Conservation (phyloP, 352 stramenopile genomes). For the Plasmopara viticola region DNA sequence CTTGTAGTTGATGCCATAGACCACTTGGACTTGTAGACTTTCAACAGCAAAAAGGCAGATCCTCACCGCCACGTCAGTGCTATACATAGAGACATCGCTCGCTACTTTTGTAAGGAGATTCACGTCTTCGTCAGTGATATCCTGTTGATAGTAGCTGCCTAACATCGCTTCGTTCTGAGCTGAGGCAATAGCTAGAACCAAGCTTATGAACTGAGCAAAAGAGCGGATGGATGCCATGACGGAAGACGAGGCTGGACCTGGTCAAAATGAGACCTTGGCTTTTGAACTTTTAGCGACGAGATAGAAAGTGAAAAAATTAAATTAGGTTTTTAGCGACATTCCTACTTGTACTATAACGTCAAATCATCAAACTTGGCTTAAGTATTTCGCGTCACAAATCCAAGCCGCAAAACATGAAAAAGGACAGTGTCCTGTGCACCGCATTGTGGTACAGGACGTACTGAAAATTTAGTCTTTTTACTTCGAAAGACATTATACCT, state of each 20-base stretch:
- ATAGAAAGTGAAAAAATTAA: no score
- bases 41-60: conserved; percentile 41
- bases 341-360: no score
- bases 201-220: conserved; percentile 12
- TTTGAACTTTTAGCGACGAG: no score
- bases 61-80: conserved; percentile 17
- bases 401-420: no score
- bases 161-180: conserved; percentile 15
- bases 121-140: conserved; percentile 20
- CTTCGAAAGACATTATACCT: no score
- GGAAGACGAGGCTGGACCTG: conserved; percentile 10
- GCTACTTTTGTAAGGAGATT: conserved; percentile 32
- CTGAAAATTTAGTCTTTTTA: no score
- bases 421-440: no score
- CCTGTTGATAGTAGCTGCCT: conserved; percentile 21
- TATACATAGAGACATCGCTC: conserved; percentile 27
- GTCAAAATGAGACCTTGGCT: no score
- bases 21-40: conserved; percentile 31
- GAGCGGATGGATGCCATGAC: conserved; percentile 18
- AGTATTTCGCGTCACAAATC: no score
- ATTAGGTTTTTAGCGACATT: no score
- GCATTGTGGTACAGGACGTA: no score
- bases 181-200: conserved; percentile 11
- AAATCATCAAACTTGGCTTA: no score
- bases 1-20: conserved; percentile 55